Evolutionary conservation across 177 flowering plant genomes (phyloP), one percentile per base, ranked within the genome.

Genomic region (Vitis hybrid): DNA sequence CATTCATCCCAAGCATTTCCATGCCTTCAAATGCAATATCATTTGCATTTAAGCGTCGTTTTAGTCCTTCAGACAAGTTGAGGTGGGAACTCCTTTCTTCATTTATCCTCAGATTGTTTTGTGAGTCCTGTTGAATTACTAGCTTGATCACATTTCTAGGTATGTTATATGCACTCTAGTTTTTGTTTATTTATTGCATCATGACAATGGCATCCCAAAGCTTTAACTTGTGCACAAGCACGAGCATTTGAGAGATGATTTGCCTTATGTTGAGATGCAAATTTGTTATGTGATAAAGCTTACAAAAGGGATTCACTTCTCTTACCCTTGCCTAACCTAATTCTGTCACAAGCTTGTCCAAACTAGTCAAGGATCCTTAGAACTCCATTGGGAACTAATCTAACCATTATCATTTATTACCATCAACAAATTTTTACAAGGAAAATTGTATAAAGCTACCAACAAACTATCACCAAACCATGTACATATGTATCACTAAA

Each of bases 31-130:
- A 95, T 85, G 83, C 83, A 9, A 3, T 86, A 8, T 87, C 97
- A 16, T 82, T 92, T 82, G 98, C 97, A 18, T 93, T 95, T 78
- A 95, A 95, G 83, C 94, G 99, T 9, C 83, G 83, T 21, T 85
- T 90, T 60, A 64, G 85, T 78, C 91, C 90, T 75, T 84, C 88
- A 26, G 91, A 92, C 79, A 95, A 95, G 77, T 77, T 91, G 79
- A 95, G 98, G 99, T 93, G 72, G 68, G 75, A 59, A 53, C 31
- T 57, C 71, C 63, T 64, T 62, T 64, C 21, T 39, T 67, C 16
- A 14, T 58, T 16, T 62, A 60, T 62, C 49, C 7, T 63, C 1
- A 5, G 48, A 60, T 14, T 8, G 14, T 6, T 26, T 26, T 8
- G 13, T 15, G 7, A 14, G 11, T 16, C 14, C 5, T n/a, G 1